phyloP scores from a whole-genome alignment of 345 rosid species.

The Aquilaria sinensis region DNA sequence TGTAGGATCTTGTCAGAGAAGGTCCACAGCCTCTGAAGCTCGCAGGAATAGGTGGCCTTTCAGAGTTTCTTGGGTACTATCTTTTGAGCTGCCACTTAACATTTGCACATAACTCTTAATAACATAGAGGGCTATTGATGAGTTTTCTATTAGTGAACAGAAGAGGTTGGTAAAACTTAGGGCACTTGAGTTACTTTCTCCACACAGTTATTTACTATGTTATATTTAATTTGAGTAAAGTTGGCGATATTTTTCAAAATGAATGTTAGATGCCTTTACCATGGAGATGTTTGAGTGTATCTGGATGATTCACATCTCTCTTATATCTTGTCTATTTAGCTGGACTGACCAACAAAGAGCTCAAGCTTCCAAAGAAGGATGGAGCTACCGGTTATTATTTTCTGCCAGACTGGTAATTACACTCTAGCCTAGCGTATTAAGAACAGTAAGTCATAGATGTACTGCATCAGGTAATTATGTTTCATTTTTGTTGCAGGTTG shows the following conservation, averaged over 20 bases:
- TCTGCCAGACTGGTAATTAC: conserved; percentile 70
- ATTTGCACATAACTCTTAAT: neutral
- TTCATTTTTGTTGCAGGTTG: conserved; percentile 38
- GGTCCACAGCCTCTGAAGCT: conserved; percentile 74
- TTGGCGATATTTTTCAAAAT: no score
- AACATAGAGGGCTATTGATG: neutral
- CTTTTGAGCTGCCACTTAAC: conserved; percentile 5
- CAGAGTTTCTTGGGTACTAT: conserved; percentile 83
- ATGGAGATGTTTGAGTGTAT: no score
- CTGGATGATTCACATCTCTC: no score
- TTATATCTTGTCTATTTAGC: conserved; percentile 26
- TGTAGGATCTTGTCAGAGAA: conserved; percentile 75
- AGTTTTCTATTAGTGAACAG: no score
- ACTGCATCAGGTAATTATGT: conserved; percentile 5
- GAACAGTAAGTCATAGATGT: neutral
- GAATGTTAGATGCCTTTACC: no score
- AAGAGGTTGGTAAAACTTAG: no score
- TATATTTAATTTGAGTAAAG: no score
- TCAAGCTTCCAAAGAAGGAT: conserved; percentile 89
- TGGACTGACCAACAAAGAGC: conserved; percentile 97
- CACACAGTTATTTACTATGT: no score
- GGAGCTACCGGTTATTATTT: conserved; percentile 73
- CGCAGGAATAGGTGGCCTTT: conserved; percentile 86
- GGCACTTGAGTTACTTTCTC: no score
- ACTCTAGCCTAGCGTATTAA: neutral